Percentiles rank a stretch among this genome's conserved stretches.
Conservation (phyloP, 2,329 filamentous ascomycete genomes). For the Pestalotiopsis sp. region DNA sequence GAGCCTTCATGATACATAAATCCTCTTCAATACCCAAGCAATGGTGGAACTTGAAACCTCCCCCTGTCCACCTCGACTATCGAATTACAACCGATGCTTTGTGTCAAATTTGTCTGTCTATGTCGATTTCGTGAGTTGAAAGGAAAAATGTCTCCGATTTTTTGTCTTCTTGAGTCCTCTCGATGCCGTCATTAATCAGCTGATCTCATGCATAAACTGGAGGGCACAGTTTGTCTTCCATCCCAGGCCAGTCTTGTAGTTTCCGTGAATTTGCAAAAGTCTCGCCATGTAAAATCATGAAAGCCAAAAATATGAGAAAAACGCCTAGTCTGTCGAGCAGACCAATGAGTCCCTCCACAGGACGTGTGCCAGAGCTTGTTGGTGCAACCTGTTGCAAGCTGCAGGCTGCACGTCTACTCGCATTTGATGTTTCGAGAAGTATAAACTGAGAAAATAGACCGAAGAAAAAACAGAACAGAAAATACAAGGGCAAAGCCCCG, state of each 20-base stretch:
- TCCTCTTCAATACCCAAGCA: slow-evolving; percentile 21
- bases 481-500: slow-evolving; percentile 15
- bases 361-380: slow-evolving; percentile 13
- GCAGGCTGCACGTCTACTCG: neutral
- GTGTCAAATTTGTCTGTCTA: slow-evolving; percentile 32
- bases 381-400: slow-evolving; percentile 18
- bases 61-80: slow-evolving; percentile 24
- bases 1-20: slow-evolving; percentile 24
- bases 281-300: slow-evolving; percentile 26
- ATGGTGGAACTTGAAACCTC: slow-evolving; percentile 16
- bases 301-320: slow-evolving; percentile 26
- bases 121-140: slow-evolving; percentile 27
- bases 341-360: slow-evolving; percentile 26
- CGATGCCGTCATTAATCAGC: slow-evolving; percentile 34
- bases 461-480: slow-evolving; percentile 35
- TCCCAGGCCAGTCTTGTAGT: slow-evolving; percentile 23
- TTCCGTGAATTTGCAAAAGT: slow-evolving; percentile 23
- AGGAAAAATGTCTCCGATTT: slow-evolving; percentile 24
- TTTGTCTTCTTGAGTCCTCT: slow-evolving; percentile 32
- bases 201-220: slow-evolving; percentile 26
- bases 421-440: slow-evolving; percentile 11
- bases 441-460: slow-evolving; percentile 17
- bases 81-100: slow-evolving; percentile 33
- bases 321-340: slow-evolving; percentile 23
- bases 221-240: slow-evolving; percentile 16